phyloP scores from a whole-genome alignment of 73 alveolate species.

The Paramecium sonneborni region DNA sequence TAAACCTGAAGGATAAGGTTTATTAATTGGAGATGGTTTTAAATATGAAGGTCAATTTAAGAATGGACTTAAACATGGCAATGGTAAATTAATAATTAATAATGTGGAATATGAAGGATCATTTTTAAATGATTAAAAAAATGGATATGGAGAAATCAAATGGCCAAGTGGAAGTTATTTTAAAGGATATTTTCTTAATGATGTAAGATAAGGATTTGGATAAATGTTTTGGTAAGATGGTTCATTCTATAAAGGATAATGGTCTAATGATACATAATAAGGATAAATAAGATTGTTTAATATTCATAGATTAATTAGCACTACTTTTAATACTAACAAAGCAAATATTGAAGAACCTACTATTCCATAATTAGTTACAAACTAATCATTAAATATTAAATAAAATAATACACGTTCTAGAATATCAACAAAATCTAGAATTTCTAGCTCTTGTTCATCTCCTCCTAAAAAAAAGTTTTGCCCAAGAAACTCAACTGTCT shows the following conservation, averaged over 20 bases:
- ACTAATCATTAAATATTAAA: background rate
- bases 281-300: background rate
- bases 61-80: slow-evolving; percentile 34
- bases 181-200: background rate
- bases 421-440: background rate
- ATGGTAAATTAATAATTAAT: background rate
- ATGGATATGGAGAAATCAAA: slow-evolving; percentile 9
- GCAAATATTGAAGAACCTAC: background rate
- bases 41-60: background rate
- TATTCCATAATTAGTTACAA: background rate
- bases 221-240: slow-evolving; percentile 39
- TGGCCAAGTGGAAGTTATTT: slow-evolving; percentile 18
- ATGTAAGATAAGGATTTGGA: slow-evolving; percentile 26
- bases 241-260: background rate
- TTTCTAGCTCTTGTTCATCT: slow-evolving; percentile 21
- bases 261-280: background rate
- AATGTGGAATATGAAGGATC: background rate
- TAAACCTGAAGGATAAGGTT: background rate
- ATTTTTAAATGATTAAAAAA: background rate
- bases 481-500: background rate
- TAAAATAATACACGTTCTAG: background rate
- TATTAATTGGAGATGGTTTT: background rate
- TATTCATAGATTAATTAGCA: background rate
- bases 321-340: background rate
- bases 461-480: background rate